Evolutionary conservation across 1,139 yeast genomes (phyloP), one percentile per base, ranked within the genome.

Genomic region (Kodamaea arcana): DNA sequence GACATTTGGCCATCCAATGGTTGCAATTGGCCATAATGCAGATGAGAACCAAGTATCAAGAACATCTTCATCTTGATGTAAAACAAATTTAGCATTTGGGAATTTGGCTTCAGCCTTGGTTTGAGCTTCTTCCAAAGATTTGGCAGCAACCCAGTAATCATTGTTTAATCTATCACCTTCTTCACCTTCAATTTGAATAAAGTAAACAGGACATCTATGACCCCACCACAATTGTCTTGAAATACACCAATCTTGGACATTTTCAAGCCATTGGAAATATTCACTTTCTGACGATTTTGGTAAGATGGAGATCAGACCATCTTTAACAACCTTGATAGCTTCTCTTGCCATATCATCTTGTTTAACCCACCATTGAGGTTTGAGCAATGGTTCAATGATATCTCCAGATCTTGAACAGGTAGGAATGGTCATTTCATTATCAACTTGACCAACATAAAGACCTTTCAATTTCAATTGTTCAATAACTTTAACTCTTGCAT

Each of bases 171-270:
- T 59, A 51, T 78, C 83, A 44, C 75, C 72, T 24, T 64, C 68
- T 51, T 76, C 74, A 38, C 92, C 94, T 56, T 87, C 96, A 40
- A 87, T 67, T 35, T 72, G 69, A 43, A 90, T 87, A 50, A 87
- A 87, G 67, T 94, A 92, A 32, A 86, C 96, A 16, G 98, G 98
- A 65, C 96, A 87, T 69, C 97, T 81, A 69, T 92, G 98, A 47
- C 98, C 98, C 98, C 98, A 92, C 98, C 98, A 92, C 55, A 92
- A 77, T 71, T 92, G 98, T 68, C 98, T 85, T 21, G 97, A 92
- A 46, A 92, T 88, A 80, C 98, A 92, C 98, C 98, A 92, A 69
- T 92, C 98, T 70, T 94, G 97, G 48, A 90, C 84, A 63, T 88
- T 86, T 59, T 83, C 94, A 62, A 92, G 71, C 98, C 98, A 92